Conservation (phyloP, 2,329 filamentous ascomycete genomes). For the Calonectria multiphialidica region DNA sequence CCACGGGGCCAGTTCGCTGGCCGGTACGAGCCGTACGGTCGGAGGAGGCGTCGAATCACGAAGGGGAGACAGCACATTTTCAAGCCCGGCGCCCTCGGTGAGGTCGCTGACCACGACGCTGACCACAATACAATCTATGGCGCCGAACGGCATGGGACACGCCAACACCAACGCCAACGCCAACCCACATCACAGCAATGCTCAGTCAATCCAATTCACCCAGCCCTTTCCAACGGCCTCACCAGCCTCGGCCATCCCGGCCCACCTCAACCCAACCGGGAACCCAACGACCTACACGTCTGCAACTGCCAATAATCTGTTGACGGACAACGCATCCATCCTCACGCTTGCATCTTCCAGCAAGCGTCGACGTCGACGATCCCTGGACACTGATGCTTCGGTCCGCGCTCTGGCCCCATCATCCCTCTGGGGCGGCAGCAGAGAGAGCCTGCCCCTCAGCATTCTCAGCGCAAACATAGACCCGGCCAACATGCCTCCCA, state of each 20-base stretch:
- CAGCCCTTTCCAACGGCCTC: constrained; percentile 74
- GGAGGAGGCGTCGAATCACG: constrained; percentile 75
- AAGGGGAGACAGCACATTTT: constrained; percentile 81
- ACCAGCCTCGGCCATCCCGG: constrained; percentile 79
- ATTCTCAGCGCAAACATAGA: constrained; percentile 81
- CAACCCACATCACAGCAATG: constrained; percentile 51
- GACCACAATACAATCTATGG: constrained; percentile 85
- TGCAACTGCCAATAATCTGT: constrained; percentile 84
- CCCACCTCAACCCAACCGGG: constrained; percentile 70
- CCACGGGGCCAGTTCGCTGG: constrained; percentile 73
- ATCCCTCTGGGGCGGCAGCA: constrained; percentile 84
- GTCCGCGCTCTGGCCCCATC: constrained; percentile 87
- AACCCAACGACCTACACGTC: constrained; percentile 79
- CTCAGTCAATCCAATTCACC: constrained; percentile 70
- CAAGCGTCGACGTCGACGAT: constrained; percentile 81
- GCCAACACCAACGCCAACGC: constrained; percentile 49
- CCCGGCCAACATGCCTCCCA: constrained; percentile 55
- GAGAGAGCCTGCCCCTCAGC: constrained; percentile 83
- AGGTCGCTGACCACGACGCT: constrained; percentile 86
- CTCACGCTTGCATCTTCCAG: constrained; percentile 86
- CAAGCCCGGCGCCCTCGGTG: constrained; percentile 84
- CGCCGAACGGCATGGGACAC: constrained; percentile 62
- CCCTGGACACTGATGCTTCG: constrained; percentile 87
- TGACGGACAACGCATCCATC: constrained; percentile 89
- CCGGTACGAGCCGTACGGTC: constrained; percentile 80